phyloP scores from a whole-genome alignment of 148 eudicot genomes.

The Tetragonia tetragonoides region DNA sequence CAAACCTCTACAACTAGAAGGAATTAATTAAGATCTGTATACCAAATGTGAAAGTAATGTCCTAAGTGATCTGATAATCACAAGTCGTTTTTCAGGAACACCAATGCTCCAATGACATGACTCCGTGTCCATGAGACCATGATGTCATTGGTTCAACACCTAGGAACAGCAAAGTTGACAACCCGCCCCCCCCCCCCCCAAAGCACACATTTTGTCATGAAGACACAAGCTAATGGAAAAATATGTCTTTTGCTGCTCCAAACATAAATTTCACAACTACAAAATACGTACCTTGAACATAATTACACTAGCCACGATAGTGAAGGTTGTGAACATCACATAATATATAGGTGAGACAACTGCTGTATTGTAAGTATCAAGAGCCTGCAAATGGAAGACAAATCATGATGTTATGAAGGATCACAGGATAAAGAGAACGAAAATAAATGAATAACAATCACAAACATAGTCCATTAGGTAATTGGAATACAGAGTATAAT shows the following conservation, averaged over 20 bases:
- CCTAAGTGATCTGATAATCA: no score
- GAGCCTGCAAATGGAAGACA: slow-evolving; percentile 35
- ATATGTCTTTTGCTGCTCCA: background rate
- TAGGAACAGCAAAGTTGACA: no score
- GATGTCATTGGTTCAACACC: no score
- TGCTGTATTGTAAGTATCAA: slow-evolving; percentile 51
- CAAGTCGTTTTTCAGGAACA: no score
- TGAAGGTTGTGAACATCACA: slow-evolving; percentile 57
- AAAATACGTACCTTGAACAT: slow-evolving; percentile 50
- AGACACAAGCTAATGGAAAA: background rate
- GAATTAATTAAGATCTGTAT: no score
- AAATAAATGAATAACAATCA: background rate
- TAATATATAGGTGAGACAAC: slow-evolving; percentile 60
- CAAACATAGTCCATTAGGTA: background rate
- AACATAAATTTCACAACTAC: background rate
- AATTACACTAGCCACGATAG: slow-evolving; percentile 56
- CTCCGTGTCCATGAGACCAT: no score
- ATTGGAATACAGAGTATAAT: background rate
- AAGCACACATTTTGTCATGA: background rate
- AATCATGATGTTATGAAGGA: background rate
- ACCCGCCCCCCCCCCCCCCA: no score
- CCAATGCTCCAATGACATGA: no score
- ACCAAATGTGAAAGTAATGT: no score
- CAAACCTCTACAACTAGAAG: no score
- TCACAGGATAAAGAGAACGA: background rate